Conservation (phyloP, 2,329 filamentous ascomycete species). For the Huntiella bhutanensis region DNA sequence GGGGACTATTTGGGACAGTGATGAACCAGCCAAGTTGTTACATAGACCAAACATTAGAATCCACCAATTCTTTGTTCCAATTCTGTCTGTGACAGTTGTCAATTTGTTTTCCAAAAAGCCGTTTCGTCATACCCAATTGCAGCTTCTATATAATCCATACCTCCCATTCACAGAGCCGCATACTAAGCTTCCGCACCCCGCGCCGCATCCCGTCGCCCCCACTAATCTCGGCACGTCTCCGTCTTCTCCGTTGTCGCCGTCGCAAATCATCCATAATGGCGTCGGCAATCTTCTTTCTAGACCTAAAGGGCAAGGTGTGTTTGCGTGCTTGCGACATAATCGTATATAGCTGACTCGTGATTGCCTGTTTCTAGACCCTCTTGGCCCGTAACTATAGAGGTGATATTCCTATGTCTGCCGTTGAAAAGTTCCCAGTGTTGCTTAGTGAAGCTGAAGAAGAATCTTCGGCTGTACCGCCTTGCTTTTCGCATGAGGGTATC, state of each 20-base stretch:
- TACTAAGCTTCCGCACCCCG: too few species aligned
- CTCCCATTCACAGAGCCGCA: too few species aligned
- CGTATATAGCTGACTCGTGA: constrained; percentile 1
- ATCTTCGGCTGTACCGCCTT: constrained; percentile 88
- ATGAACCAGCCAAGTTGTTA: too few species aligned
- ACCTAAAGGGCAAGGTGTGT: constrained; percentile 93
- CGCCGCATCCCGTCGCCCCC: too few species aligned
- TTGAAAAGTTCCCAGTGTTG: constrained; percentile 92
- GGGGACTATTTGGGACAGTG: too few species aligned
- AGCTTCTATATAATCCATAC: too few species aligned
- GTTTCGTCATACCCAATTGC: too few species aligned
- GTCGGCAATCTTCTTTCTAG: constrained; percentile 93
- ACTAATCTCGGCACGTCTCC: background rate
- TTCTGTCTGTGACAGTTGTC: constrained; percentile 8
- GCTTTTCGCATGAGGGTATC: constrained; percentile 96
- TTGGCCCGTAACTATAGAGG: constrained; percentile 95
- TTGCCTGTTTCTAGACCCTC: constrained; percentile 52
- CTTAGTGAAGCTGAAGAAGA: constrained; percentile 98
- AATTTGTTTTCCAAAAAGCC: too few species aligned
- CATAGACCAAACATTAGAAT: too few species aligned
- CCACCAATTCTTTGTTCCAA: background rate
- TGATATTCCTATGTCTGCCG: constrained; percentile 96
- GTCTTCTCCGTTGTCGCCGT: background rate
- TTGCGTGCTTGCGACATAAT: constrained; percentile 9
- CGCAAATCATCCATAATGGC: constrained; percentile 45